A percentile compares a stretch with the other conserved stretches of the same genome.
These are phyloP conservation scores for Ganoderma resinaceum DNA, from an alignment of 1,284 basidiomycete genomes.

Conservation along the genomic window DNA sequence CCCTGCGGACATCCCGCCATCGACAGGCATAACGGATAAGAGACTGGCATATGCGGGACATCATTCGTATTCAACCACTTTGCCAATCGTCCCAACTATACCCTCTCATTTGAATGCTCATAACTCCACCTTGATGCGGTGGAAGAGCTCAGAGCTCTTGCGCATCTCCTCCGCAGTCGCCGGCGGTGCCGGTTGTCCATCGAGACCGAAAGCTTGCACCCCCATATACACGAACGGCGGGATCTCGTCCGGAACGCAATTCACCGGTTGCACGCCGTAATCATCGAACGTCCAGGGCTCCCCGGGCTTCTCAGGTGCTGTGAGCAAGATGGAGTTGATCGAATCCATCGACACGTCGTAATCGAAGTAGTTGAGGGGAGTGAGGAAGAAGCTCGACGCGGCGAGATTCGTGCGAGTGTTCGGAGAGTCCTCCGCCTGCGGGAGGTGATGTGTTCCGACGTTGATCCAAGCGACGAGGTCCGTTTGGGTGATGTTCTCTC, in stretches of 20 bases:
- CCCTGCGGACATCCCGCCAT: too few species aligned
- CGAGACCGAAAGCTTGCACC: conserved; percentile 43
- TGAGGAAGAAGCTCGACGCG: conserved; percentile 64
- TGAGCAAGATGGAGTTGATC: conserved; percentile 59
- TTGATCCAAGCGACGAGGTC: conserved; percentile 73
- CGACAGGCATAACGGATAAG: too few species aligned
- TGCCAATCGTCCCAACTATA: not conserved
- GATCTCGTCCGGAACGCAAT: conserved; percentile 53
- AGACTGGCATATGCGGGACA: too few species aligned
- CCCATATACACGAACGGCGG: conserved; percentile 52
- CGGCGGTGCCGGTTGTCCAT: conserved; percentile 43
- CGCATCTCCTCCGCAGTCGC: conserved; percentile 49
- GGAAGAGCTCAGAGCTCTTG: conserved; percentile 50
- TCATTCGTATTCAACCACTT: not conserved
- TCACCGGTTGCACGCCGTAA: conserved; percentile 55
- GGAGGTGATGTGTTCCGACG: conserved; percentile 69
- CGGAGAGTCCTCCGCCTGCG: conserved; percentile 66
- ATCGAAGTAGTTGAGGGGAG: conserved; percentile 72
- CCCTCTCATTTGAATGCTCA: conserved; percentile 12
- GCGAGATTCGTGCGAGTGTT: conserved; percentile 69
- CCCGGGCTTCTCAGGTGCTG: conserved; percentile 47
- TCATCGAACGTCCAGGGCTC: conserved; percentile 55
- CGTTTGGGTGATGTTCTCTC: conserved; percentile 64
- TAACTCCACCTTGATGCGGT: conserved; percentile 44
- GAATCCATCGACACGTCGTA: conserved; percentile 64